Base-by-base conservation (phyloP, 306 rosid species). In the Cyclanthera cordifolia region DNA sequence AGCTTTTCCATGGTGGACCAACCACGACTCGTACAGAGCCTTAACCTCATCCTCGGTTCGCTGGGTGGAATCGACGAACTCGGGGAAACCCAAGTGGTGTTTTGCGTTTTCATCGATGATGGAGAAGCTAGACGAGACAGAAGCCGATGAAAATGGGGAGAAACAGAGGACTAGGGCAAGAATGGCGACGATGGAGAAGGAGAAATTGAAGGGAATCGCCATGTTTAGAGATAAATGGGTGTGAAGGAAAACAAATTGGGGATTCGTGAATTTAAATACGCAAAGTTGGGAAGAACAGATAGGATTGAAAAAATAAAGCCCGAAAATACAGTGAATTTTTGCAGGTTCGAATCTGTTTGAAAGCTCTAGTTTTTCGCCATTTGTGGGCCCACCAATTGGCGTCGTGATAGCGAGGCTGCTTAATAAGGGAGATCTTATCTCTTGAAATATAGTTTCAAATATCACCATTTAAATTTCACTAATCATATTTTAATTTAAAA, bases 11-110 rank as follows among this genome's bases (percentile, higher is more conserved):
- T 93, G 95, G 53, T 68, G 82, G 57, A 85, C 76, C 34, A 90
- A 75, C 96, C 98, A 93, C 0, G 80, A 77, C 79, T 89, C 90
- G 73, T 87, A 93, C 34, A 80, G 3, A 16, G 51, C 39, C 71
- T 49, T 72, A 37, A 82, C 50, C 67, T 81, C 88, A 0, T 1
- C 23, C 28, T 84, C 83, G 6, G 79, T 48, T 12, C 73, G 69
- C 13, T 43, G 13, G 4, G 71, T 0, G 53, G 11, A 43, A 71
- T 4, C 25, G 43, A 1, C 72, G 72, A 41, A 3, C 48, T 67
- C 19, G 2, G 69, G 72, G 6, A 54, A 67, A 16, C 24, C 75
- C 77, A 47, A 5, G 63, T 71, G 72, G 52, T 83, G 78, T 9
- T 76, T 82, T 0, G 84, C 82, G 32, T 91, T 79, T 61, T 89